phyloP scores from a whole-genome alignment of 306 rosid genomes.

The Pyrus pyrifolia region DNA sequence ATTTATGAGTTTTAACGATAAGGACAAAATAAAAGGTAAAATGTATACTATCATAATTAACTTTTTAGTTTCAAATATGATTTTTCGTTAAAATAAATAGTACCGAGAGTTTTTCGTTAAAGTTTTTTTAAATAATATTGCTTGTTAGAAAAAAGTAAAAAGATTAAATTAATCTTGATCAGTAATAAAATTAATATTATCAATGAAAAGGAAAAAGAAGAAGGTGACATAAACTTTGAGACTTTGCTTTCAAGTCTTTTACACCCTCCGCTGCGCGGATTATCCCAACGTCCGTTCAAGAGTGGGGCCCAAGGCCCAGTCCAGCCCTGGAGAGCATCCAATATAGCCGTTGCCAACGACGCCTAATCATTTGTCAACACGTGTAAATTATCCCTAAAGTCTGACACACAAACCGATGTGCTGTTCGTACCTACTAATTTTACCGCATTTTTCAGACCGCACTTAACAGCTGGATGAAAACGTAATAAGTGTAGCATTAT shows the following conservation, averaged over 20 bases:
- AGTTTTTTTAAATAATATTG: too few relatives aligned
- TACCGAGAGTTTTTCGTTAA: too few relatives aligned
- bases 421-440: background rate
- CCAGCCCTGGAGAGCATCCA: constrained; percentile 5
- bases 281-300: constrained; percentile 19
- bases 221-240: background rate
- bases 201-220: too few relatives aligned
- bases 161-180: background rate
- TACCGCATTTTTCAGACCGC: too few relatives aligned
- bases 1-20: too few relatives aligned
- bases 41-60: too few relatives aligned
- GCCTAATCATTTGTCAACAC: constrained; percentile 10
- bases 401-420: constrained; percentile 37
- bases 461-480: too few relatives aligned
- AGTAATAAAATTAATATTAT: background rate
- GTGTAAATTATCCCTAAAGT: background rate
- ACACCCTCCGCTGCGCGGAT: background rate
- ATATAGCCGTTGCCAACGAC: constrained; percentile 24
- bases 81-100: too few relatives aligned
- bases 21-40: too few relatives aligned
- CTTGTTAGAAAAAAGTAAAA: too few relatives aligned
- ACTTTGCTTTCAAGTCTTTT: constrained; percentile 11
- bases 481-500: too few relatives aligned
- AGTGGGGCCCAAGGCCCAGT: constrained; percentile 18
- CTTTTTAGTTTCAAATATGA: too few relatives aligned